phyloP scores from a whole-genome alignment of 768 basidiomycete genomes.

The Phylloporus sp. region DNA sequence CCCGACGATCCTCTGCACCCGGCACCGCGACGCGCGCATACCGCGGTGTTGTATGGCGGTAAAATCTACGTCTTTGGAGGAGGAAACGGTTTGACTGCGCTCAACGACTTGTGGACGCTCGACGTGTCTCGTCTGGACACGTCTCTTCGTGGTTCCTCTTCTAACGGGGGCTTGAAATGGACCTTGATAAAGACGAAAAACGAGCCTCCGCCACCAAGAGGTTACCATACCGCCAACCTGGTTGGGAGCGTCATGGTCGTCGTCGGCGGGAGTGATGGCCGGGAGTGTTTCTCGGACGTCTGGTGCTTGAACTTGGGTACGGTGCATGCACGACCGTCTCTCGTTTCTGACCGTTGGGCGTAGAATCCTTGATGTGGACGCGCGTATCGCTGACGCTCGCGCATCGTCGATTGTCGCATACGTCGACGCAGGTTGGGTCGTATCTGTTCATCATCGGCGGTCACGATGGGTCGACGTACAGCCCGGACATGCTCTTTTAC shows the following conservation, averaged over 20 bases:
- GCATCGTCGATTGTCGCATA: constrained; percentile 73
- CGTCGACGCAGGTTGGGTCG: constrained; percentile 85
- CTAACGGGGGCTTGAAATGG: constrained; percentile 44
- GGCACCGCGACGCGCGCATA: constrained; percentile 80
- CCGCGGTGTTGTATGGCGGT: constrained; percentile 65
- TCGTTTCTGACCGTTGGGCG: not conserved
- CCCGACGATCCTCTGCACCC: constrained; percentile 34
- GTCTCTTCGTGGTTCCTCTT: constrained; percentile 14
- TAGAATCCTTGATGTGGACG: constrained; percentile 29
- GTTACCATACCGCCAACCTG: constrained; percentile 89
- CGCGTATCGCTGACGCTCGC: constrained; percentile 20
- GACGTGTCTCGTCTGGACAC: constrained; percentile 50
- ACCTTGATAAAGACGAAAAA: constrained; percentile 52
- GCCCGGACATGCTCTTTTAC: constrained; percentile 70
- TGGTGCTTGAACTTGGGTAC: constrained; percentile 83
- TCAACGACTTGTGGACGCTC: constrained; percentile 87
- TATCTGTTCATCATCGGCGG: constrained; percentile 89
- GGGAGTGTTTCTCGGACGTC: constrained; percentile 82
- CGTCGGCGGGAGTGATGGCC: constrained; percentile 88
- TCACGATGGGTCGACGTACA: constrained; percentile 76
- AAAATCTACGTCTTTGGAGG: constrained; percentile 88
- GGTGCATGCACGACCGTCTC: constrained; percentile 16
- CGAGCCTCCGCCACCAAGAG: constrained; percentile 57
- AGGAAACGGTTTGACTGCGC: constrained; percentile 86
- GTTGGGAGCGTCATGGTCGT: constrained; percentile 83